Percentiles rank a stretch among this genome's conserved stretches.
Evolutionary conservation across 2,329 filamentous ascomycete species (phyloP).

Genomic region (Penicillium sp.): DNA sequence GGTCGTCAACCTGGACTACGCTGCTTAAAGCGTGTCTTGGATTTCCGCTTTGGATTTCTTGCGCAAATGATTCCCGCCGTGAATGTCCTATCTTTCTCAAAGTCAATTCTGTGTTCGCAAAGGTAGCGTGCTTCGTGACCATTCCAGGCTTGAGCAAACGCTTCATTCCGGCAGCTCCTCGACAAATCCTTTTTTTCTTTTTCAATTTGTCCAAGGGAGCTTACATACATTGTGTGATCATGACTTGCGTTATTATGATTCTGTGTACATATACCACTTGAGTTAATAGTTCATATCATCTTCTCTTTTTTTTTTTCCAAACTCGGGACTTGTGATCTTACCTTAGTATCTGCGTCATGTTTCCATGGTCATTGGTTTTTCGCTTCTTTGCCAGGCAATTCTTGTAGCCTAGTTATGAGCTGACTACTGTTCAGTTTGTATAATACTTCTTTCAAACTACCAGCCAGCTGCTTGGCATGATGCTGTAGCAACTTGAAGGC

Average conservation of each 20-base stretch:
- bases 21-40: background rate
- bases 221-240: constrained; percentile 24
- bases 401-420: too few species aligned
- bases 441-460: too few species aligned
- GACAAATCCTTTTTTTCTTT: constrained; percentile 9
- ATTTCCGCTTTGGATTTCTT: constrained; percentile 17
- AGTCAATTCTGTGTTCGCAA: background rate
- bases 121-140: background rate
- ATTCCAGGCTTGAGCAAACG: background rate
- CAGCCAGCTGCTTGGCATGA: too few species aligned
- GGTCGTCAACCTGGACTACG: constrained; percentile 22
- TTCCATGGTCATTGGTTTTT: too few species aligned
- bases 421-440: too few species aligned
- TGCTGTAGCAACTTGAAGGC: too few species aligned
- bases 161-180: constrained; percentile 11
- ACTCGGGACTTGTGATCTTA: too few species aligned
- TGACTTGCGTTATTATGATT: constrained; percentile 22
- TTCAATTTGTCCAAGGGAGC: constrained; percentile 4
- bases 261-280: constrained; percentile 33
- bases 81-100: constrained; percentile 1
- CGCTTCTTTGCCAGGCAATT: too few species aligned
- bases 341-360: too few species aligned
- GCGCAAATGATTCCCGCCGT: constrained; percentile 20
- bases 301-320: constrained; percentile 10
- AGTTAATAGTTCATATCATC: constrained; percentile 24